These are phyloP conservation scores for Triticum urartu DNA, from an alignment of 176 grass and related monocot species.

Conservation along the genomic window DNA sequence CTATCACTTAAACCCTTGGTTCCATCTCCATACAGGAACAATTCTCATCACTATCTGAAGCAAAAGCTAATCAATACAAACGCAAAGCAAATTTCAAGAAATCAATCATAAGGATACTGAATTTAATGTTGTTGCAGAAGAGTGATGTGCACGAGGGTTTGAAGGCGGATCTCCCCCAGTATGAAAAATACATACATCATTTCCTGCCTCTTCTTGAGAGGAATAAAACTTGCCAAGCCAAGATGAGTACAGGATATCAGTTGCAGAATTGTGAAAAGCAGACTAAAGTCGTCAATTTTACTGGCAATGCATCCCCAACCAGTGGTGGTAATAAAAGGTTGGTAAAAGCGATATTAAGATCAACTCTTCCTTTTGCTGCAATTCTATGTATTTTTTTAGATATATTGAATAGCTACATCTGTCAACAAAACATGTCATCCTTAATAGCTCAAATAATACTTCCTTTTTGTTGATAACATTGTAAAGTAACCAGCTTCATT, in stretches of 20 bases:
- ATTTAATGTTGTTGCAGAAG: constrained; percentile 7
- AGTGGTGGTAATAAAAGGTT: too few relatives aligned
- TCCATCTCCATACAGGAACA: constrained; percentile 6
- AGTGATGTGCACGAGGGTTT: not conserved
- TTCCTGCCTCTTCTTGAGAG: not conserved
- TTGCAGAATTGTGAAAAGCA: not conserved
- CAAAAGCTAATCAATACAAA: not conserved
- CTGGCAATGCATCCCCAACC: too few relatives aligned
- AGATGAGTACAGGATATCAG: not conserved
- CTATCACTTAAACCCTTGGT: not conserved
- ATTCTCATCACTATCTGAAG: not conserved
- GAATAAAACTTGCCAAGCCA: not conserved
- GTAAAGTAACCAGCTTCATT: too few relatives aligned
- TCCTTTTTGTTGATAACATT: too few relatives aligned
- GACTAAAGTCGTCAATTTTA: too few relatives aligned
- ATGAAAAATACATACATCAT: not conserved
- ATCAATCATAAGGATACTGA: not conserved
- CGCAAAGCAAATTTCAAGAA: not conserved
- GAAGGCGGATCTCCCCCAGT: not conserved
- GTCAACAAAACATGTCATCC: too few relatives aligned
- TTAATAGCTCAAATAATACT: too few relatives aligned
- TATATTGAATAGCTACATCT: too few relatives aligned
- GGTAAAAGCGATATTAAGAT: too few relatives aligned
- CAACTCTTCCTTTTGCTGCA: too few relatives aligned
- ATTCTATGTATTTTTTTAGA: too few relatives aligned